phyloP scores from a whole-genome alignment of 192 early-diverging fungal genomes.

The Coemansia sp. region DNA sequence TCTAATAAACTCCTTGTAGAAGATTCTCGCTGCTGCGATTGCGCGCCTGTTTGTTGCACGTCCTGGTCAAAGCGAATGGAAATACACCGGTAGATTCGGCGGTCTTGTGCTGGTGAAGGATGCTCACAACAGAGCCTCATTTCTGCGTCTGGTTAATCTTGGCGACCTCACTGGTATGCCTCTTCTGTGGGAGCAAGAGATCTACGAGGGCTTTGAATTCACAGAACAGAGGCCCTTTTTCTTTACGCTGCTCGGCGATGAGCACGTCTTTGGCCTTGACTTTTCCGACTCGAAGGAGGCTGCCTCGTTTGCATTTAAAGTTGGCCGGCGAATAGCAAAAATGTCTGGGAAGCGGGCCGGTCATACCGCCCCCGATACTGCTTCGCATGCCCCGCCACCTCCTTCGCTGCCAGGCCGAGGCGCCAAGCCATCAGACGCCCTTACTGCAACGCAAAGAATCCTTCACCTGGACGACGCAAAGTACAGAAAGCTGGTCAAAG shows the following conservation, averaged over 20 bases:
- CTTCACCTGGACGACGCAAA: slow-evolving; percentile 68
- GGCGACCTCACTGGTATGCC: slow-evolving; percentile 49
- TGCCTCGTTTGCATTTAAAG: slow-evolving; percentile 62
- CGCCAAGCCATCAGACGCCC: slow-evolving; percentile 17
- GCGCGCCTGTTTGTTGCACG: slow-evolving; percentile 72
- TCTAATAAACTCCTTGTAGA: slow-evolving; percentile 48
- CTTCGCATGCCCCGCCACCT: slow-evolving; percentile 5
- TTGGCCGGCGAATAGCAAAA: slow-evolving; percentile 33
- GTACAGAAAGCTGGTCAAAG: slow-evolving; percentile 70
- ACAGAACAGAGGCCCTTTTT: slow-evolving; percentile 64
- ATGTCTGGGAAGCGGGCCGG: slow-evolving; percentile 22
- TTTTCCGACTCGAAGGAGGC: slow-evolving; percentile 71
- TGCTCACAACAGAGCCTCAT: slow-evolving; percentile 62
- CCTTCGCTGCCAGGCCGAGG: slow-evolving; percentile 3
- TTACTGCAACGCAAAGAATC: slow-evolving; percentile 63
- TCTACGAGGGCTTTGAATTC: slow-evolving; percentile 72
- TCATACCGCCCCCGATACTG: slow-evolving; percentile 16
- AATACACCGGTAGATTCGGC: slow-evolving; percentile 67
- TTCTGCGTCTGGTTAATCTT: slow-evolving; percentile 70
- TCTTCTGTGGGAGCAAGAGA: slow-evolving; percentile 80
- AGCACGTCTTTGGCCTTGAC: slow-evolving; percentile 67
- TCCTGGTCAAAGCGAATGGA: slow-evolving; percentile 66
- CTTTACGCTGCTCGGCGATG: slow-evolving; percentile 69
- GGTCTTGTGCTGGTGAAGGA: slow-evolving; percentile 69
- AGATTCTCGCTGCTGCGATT: slow-evolving; percentile 74